Conservation (phyloP, 2,329 filamentous ascomycete genomes). For the Colletotrichum somersetense region DNA sequence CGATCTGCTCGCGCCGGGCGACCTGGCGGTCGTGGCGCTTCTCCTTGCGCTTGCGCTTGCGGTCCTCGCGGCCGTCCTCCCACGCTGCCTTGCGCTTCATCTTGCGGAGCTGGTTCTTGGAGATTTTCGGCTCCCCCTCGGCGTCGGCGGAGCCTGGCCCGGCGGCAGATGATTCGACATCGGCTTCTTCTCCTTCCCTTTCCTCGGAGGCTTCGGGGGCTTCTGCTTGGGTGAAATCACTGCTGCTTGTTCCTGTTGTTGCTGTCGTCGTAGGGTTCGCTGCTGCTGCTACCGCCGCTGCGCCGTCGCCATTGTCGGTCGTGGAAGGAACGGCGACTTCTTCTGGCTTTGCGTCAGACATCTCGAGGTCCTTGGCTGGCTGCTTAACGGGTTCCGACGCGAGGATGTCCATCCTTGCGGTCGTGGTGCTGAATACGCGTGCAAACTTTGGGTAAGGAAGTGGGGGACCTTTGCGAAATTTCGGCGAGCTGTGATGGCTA, state of each 20-base stretch:
- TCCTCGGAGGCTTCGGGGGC: conserved; percentile 24
- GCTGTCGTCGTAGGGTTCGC: background rate
- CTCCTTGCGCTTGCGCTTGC: conserved; percentile 66
- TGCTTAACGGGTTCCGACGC: conserved; percentile 15
- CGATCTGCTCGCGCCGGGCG: conserved; percentile 63
- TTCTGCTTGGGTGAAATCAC: background rate
- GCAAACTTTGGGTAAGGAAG: conserved; percentile 32
- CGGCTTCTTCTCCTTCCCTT: conserved; percentile 6
- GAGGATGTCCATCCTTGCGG: conserved; percentile 15
- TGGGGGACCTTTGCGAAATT: conserved; percentile 41
- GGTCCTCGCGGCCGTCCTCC: conserved; percentile 77
- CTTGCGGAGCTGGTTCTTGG: conserved; percentile 90
- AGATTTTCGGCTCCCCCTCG: conserved; percentile 60
- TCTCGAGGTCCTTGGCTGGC: conserved; percentile 19
- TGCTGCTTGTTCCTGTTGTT: background rate
- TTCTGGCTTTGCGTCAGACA: background rate
- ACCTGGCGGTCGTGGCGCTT: conserved; percentile 63
- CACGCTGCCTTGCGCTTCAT: conserved; percentile 78
- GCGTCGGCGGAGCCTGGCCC: background rate
- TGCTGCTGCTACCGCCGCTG: background rate
- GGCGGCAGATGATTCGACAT: background rate
- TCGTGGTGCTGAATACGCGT: conserved; percentile 5
- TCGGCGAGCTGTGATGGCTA: conserved; percentile 32
- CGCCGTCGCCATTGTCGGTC: conserved; percentile 25
- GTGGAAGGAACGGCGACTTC: background rate